Conservation (phyloP, 2,329 filamentous ascomycete genomes). For the Alternaria longipes region DNA sequence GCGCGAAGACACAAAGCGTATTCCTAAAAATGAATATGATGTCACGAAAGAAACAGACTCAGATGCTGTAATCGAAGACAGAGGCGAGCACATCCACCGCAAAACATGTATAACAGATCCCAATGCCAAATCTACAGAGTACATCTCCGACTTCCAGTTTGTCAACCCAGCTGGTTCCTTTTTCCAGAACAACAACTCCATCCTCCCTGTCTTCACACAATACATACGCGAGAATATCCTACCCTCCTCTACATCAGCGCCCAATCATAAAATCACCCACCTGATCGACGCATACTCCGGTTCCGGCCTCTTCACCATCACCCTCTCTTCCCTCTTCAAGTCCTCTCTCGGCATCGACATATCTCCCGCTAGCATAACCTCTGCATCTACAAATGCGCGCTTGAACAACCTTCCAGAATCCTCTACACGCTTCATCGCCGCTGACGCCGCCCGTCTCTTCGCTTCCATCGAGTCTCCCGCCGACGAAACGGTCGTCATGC, state of each 20-base stretch:
- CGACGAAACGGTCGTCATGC: constrained; percentile 88
- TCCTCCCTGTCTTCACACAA: constrained; percentile 83
- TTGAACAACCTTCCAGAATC: constrained; percentile 74
- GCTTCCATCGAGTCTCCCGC: constrained; percentile 75
- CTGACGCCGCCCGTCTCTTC: constrained; percentile 87
- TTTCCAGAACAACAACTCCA: constrained; percentile 99
- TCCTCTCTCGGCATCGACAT: constrained; percentile 92
- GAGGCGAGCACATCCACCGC: constrained; percentile 72
- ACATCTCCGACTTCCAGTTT: constrained; percentile 84
- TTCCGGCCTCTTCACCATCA: constrained; percentile 96
- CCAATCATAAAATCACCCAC: constrained; percentile 69
- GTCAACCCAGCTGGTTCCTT: constrained; percentile 92
- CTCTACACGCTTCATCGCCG: constrained; percentile 85
- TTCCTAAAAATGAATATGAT: constrained; percentile 57
- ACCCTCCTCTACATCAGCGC: constrained; percentile 48
- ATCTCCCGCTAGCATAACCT: constrained; percentile 77
- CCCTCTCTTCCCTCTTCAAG: constrained; percentile 81
- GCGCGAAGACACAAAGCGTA: constrained; percentile 81
- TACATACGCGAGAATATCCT: constrained; percentile 86
- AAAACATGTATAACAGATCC: constrained; percentile 91
- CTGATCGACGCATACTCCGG: constrained; percentile 98
- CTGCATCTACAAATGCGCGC: constrained; percentile 78
- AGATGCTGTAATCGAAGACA: constrained; percentile 62
- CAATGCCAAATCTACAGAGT: constrained; percentile 85
- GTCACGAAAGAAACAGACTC: constrained; percentile 39